Percentiles rank a stretch among this genome's conserved stretches.
Evolutionary conservation across 805 yeast genomes (phyloP).

Genomic region (Spathaspora girioi): DNA sequence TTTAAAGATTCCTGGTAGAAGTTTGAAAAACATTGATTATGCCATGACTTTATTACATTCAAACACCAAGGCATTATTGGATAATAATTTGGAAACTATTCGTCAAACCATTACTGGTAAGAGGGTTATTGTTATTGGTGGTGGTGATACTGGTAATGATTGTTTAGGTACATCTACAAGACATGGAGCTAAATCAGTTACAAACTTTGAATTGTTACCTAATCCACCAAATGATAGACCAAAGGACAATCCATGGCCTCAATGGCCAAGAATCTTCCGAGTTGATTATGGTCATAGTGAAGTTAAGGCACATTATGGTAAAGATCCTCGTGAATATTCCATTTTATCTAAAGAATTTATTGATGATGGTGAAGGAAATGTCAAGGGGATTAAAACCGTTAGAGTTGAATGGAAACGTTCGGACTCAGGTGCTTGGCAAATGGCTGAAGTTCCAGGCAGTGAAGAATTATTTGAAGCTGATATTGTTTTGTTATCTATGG

Average conservation of each 20-base stretch:
- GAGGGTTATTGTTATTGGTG: slow-evolving; percentile 94
- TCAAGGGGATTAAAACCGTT: slow-evolving; percentile 91
- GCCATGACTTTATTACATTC: slow-evolving; percentile 87
- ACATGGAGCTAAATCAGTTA: slow-evolving; percentile 93
- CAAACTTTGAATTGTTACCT: slow-evolving; percentile 92
- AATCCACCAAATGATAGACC: slow-evolving; percentile 84
- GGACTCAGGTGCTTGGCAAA: slow-evolving; percentile 96
- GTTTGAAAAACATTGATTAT: slow-evolving; percentile 80
- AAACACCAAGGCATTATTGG: slow-evolving; percentile 88
- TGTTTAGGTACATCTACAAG: slow-evolving; percentile 96
- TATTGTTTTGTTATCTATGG: slow-evolving; percentile 91
- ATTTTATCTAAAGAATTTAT: slow-evolving; percentile 93
- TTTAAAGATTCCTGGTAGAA: slow-evolving; percentile 90
- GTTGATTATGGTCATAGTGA: slow-evolving; percentile 98
- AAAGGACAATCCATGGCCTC: slow-evolving; percentile 99
- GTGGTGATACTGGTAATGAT: slow-evolving; percentile 99
- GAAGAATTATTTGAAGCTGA: slow-evolving; percentile 96
- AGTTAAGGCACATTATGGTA: slow-evolving; percentile 90
- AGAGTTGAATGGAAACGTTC: slow-evolving; percentile 98
- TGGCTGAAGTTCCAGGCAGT: slow-evolving; percentile 94
- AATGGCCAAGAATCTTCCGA: slow-evolving; percentile 97
- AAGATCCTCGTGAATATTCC: slow-evolving; percentile 96
- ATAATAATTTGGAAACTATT: slow-evolving; percentile 74
- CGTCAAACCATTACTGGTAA: slow-evolving; percentile 73
- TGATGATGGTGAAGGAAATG: slow-evolving; percentile 93